Conservation (phyloP, 2,329 filamentous ascomycete species). For the Epichloe baconii region DNA sequence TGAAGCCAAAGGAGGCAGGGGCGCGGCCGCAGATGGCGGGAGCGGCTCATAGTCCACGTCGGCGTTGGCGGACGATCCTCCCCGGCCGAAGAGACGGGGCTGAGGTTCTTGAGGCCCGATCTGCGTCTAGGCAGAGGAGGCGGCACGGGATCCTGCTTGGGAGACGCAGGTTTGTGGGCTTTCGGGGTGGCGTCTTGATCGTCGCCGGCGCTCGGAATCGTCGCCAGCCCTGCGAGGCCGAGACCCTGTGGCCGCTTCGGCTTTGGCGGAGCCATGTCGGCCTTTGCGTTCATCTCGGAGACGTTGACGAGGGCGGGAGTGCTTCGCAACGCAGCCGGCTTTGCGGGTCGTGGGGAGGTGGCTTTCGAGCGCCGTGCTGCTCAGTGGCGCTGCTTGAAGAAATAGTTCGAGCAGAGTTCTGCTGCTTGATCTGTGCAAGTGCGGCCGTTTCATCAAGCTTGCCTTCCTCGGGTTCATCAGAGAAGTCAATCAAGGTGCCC, state of each 20-base stretch:
- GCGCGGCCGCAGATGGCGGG: constrained; percentile 16
- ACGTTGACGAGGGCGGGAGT: constrained; percentile 16
- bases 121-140: constrained; percentile 35
- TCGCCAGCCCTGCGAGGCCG: constrained; percentile 17
- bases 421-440: constrained; percentile 16
- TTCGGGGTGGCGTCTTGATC: constrained; percentile 16
- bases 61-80: constrained; percentile 21
- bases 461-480: constrained; percentile 33
- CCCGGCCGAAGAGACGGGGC: constrained; percentile 18
- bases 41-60: constrained; percentile 30
- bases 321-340: constrained; percentile 42
- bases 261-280: constrained; percentile 19
- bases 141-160: constrained; percentile 20
- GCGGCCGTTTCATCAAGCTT: constrained; percentile 22
- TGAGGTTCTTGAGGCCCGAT: constrained; percentile 23
- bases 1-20: constrained; percentile 9
- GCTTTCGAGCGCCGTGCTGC: constrained; percentile 18
- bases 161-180: constrained; percentile 18
- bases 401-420: constrained; percentile 8
- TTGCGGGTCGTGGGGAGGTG: constrained; percentile 42
- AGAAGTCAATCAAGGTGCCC: constrained; percentile 49
- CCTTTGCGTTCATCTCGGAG: neutral
- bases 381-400: constrained; percentile 16
- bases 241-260: constrained; percentile 21
- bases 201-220: constrained; percentile 13